Evolutionary conservation across 345 rosid species (phyloP), one percentile per base, ranked within the genome.

Genomic region (Salix purpurea): DNA sequence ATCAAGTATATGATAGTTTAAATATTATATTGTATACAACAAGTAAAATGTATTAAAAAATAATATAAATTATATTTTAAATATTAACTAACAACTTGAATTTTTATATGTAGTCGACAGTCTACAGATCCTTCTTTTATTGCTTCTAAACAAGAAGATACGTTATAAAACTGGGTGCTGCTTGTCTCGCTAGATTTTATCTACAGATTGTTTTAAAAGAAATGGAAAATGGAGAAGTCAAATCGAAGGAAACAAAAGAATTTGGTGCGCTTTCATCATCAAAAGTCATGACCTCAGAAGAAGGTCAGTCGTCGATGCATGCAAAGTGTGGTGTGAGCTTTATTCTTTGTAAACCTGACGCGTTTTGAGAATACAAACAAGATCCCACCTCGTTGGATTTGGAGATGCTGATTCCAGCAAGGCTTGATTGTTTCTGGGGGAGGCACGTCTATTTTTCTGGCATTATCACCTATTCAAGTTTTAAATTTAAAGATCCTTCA

Each of bases 201-300:
- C 3, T 11, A 9, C 24, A 24, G 23, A 58, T 9, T 58, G n/a
- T n/a, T 12, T 3, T 12, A 39, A 39, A 21, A 40, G 0, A 2
- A 70, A 30, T 21, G 40, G 39, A 50, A 65, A 71, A 26, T 21
- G 50, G 36, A 61, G 34, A 80, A 65, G 72, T 74, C 75, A 67
- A 71, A 56, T 23, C 16, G 18, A 78, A 72, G 13, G 65, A 72
- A 73, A 85, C 76, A 82, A 82, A 78, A 19, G 68, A 71, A 76
- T 84, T 83, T 28, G 86, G 83, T 83, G 76, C 16, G 71, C 48
- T 76, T 84, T 83, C 88, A 28, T 69, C 32, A 74, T 86, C 86
- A 72, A 79, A 77, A 26, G 67, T 9, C 28, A 42, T 3, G 70
- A 46, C 48, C 32, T 28, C 2, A 28, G 24, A 69, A 60, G 67